These are phyloP conservation scores for Agastache rugosa DNA, from an alignment of 257 asterid genomes.

Conservation along the genomic window DNA sequence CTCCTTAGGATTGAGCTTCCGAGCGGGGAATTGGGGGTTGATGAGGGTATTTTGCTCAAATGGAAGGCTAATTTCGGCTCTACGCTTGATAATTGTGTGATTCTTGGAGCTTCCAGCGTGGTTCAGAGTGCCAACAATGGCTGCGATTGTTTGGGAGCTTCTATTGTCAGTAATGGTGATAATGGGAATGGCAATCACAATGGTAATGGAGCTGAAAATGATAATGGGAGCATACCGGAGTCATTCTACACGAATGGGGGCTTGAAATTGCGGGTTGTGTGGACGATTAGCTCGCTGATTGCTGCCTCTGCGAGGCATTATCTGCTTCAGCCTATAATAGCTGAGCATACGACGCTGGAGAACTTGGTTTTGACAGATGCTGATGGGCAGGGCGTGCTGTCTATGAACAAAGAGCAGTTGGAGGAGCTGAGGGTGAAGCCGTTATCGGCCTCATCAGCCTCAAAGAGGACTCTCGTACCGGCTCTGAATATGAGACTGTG, in stretches of 20 bases:
- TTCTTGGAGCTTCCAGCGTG: conserved; percentile 79
- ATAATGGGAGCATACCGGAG: conserved; percentile 81
- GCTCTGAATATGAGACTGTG: conserved; percentile 84
- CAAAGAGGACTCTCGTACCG: conserved; percentile 88
- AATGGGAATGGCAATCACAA: conserved; percentile 9
- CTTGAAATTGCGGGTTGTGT: conserved; percentile 80
- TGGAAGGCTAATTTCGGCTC: conserved; percentile 92
- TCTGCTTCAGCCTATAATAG: conserved; percentile 77
- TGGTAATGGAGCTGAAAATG: conserved; percentile 42
- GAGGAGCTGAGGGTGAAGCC: conserved; percentile 95
- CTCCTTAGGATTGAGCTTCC: conserved; percentile 78
- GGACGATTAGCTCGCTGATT: conserved; percentile 89
- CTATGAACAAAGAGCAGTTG: conserved; percentile 84
- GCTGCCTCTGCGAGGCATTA: conserved; percentile 95
- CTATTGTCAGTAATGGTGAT: conserved; percentile 18
- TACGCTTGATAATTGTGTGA: conserved; percentile 79
- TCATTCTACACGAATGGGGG: conserved; percentile 89
- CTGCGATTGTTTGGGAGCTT: conserved; percentile 17
- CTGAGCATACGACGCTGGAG: conserved; percentile 75
- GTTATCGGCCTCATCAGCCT: conserved; percentile 78
- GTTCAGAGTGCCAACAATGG: conserved; percentile 36
- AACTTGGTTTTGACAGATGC: conserved; percentile 75
- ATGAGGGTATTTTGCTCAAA: conserved; percentile 71
- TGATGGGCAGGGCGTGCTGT: conserved; percentile 84
- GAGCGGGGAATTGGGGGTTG: conserved; percentile 79